Base-by-base conservation (phyloP, 208 protist genomes). In the Tritrichomonas foetus region DNA sequence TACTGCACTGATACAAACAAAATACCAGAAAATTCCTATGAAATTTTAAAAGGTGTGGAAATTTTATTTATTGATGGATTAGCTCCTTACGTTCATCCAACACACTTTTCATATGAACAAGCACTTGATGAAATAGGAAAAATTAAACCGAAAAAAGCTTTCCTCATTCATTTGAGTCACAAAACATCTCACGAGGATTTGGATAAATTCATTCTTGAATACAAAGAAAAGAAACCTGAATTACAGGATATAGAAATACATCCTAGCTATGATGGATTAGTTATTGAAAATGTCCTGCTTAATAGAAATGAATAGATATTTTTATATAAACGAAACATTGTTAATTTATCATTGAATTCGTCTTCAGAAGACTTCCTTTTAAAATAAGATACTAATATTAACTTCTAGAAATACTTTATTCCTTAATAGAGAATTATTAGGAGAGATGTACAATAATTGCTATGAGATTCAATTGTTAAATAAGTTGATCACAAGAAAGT, bases 91-190 rank as follows among this genome's bases (percentile, higher is more conserved):
- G 2, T 33, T 33, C 78, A 89, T 61, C 0, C 9, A 57, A 89
- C 78, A 57, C 78, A 89, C 36, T 57, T 89, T 22, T 44, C 41
- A 20, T 50, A 89, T 57, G 8, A 0, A 9, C 25, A 89, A 89
- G 30, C 78, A 39, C 3, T 89, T 13, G 78, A 53, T 55, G 47
- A 57, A 39, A 57, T 89, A 11, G 41, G 27, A 36, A 89, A 57
- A 47, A 89, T 89, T 89, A 47, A 89, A 57, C 78, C 78, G 57
- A 89, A 89, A 30, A 20, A 39, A 39, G 78, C 44, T 16, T 89
- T 39, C 9, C 57, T 89, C 8, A 57, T 89, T 36, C 78, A 89
- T 16, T n/a, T 89, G 0, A 39, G 14, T 39, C 78, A 89, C 27
- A 57, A n/a, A 9, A 25, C n/a, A 57, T 44, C 44, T 9, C 47